A percentile compares a stretch with the other conserved stretches of the same genome.
These are phyloP conservation scores for Capsicum rhomboideum DNA, from an alignment of 257 asterid species.

Conservation along the genomic window DNA sequence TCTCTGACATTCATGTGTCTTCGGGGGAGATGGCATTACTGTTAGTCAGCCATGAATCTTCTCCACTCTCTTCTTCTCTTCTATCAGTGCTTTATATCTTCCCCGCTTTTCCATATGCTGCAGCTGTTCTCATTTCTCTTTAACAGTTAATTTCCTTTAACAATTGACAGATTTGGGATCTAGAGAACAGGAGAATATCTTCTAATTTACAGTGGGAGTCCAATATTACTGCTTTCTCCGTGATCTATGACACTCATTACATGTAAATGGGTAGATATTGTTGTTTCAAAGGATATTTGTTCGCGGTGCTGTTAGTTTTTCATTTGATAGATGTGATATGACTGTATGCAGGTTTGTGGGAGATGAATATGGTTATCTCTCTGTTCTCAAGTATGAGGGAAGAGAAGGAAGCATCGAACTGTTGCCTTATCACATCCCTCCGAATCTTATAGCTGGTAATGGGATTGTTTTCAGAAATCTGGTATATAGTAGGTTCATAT, in stretches of 20 bases:
- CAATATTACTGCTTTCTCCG: constrained; percentile 77
- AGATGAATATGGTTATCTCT: constrained; percentile 87
- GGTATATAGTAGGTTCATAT: background rate
- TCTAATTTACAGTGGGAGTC: constrained; percentile 83
- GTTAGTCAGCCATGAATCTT: background rate
- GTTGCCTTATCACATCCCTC: constrained; percentile 69
- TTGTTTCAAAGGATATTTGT: background rate
- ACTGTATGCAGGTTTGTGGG: constrained; percentile 60
- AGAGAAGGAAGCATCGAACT: constrained; percentile 51
- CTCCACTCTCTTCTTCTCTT: background rate
- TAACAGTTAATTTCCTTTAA: background rate
- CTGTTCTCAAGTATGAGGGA: constrained; percentile 71
- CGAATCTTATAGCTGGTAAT: constrained; percentile 82
- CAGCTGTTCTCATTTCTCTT: background rate
- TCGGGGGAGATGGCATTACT: background rate
- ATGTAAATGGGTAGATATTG: constrained; percentile 48
- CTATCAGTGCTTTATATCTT: background rate
- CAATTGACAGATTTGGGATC: constrained; percentile 84
- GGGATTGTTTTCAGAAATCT: constrained; percentile 11
- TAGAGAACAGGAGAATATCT: constrained; percentile 62
- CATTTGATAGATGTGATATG: constrained; percentile 10
- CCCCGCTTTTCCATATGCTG: background rate
- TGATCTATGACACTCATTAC: constrained; percentile 66
- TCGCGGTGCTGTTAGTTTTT: constrained; percentile 1
- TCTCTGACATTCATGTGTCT: background rate